Percentiles rank a stretch among this genome's conserved stretches.
These are phyloP conservation scores for Taphrina wiesneri DNA, from an alignment of 1,139 yeast species.

Conservation along the genomic window DNA sequence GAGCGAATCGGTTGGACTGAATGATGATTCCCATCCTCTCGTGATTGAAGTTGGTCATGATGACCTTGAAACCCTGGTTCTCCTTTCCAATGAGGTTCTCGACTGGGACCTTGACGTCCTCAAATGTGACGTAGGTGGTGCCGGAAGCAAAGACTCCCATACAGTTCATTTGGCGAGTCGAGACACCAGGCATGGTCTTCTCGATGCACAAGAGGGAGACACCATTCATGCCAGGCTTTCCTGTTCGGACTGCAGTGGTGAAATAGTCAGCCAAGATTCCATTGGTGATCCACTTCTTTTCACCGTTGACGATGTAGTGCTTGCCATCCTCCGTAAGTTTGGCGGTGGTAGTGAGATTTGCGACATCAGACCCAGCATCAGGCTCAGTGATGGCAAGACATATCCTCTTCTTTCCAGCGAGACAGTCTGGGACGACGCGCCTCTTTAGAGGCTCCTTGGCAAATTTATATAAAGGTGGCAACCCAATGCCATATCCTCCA, in stretches of 20 bases:
- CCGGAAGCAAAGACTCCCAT: conserved; percentile 52
- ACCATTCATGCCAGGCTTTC: conserved; percentile 48
- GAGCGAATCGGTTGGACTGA: conserved; percentile 50
- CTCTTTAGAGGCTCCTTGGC: conserved; percentile 44
- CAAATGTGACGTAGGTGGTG: conserved; percentile 49
- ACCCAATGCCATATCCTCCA: conserved; percentile 49
- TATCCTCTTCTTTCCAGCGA: conserved; percentile 48
- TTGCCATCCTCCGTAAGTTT: conserved; percentile 44
- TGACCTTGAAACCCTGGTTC: conserved; percentile 51
- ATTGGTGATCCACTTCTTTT: conserved; percentile 52
- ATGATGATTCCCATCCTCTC: conserved; percentile 51
- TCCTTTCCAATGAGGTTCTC: conserved; percentile 50
- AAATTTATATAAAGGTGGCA: conserved; percentile 48
- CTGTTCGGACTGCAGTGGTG: conserved; percentile 53
- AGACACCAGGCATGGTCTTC: conserved; percentile 48
- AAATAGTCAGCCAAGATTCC: conserved; percentile 45
- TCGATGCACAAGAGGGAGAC: conserved; percentile 50
- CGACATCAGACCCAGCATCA: conserved; percentile 52
- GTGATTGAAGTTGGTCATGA: conserved; percentile 53
- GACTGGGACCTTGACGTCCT: conserved; percentile 52
- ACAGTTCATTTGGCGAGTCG: conserved; percentile 48
- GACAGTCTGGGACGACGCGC: conserved; percentile 46
- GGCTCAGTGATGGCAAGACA: conserved; percentile 50
- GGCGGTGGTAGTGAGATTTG: conserved; percentile 49
- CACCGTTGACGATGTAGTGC: conserved; percentile 50